Base-by-base conservation (phyloP, 208 protist genomes). In the Jaenimonas drosophilae region DNA sequence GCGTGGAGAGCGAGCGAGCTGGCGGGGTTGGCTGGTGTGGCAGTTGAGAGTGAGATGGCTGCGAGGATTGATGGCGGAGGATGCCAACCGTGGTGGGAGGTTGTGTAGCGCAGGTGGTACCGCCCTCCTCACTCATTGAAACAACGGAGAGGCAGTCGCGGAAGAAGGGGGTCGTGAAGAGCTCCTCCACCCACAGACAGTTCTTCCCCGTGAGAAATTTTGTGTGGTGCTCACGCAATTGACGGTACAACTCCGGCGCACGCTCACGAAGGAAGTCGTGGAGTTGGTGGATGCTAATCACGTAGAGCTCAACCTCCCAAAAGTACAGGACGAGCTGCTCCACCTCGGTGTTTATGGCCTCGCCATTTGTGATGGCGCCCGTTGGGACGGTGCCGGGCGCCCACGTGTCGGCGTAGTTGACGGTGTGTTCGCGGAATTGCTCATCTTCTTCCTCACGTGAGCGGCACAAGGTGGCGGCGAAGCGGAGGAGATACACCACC, bases 161-260 rank as follows among this genome's bases (percentile, higher is more conserved):
- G 12, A 53, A 23, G 27, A 53, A 53, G 6, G 33, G 40, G 27
- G 47, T 19, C 3, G 31, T 36, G 14, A 53, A 26, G 24, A 31
- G 27, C 11, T 32, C 47, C 27, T 40, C 47, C 4, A 42, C 29
- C 44, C 46, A 33, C 5, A 32, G 53, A 36, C 24, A 9, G 11
- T 34, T 34, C 24, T 40, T 29, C 11, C 59, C 59, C 21, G 44
- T 65, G n/a, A 41, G 33, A 43, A 53, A 65, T n/a, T 17, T 48
- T 16, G 28, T 19, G 30, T 65, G 51, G 37, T 59, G 39, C 25
- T 49, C 50, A 6, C 37, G 41, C 7, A 65, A 37, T 11, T 27
- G 34, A 4, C 39, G 25, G 24, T 59, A 33, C 24, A 65, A 43
- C 17, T 14, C 30, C 44, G 59, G 59, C 7, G 59, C 51, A 1